These are phyloP conservation scores for Microcyclospora pomicola DNA, from an alignment of 2,329 filamentous ascomycete genomes.

Conservation along the genomic window DNA sequence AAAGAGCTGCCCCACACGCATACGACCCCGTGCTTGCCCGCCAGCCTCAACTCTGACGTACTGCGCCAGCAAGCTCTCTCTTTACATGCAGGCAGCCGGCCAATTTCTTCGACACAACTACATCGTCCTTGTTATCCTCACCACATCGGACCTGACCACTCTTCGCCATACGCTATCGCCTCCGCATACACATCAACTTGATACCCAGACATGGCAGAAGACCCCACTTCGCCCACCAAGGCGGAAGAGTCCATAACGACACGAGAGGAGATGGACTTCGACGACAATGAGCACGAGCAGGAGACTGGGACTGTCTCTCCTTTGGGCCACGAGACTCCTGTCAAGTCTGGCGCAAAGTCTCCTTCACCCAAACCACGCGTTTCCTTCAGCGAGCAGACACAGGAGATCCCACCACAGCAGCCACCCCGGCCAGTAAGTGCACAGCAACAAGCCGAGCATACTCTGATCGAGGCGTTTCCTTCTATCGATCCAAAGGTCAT, in stretches of 20 bases:
- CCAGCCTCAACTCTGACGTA: background rate
- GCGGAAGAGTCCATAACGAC: conserved; percentile 26
- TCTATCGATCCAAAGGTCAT: conserved; percentile 66
- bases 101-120: too few relatives aligned
- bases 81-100: background rate
- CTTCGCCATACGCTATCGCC: too few relatives aligned
- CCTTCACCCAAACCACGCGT: conserved; percentile 31
- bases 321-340: conserved; percentile 23
- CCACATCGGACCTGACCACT: too few relatives aligned
- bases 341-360: conserved; percentile 26
- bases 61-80: background rate
- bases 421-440: conserved; percentile 73
- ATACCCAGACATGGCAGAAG: conserved; percentile 12
- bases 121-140: too few relatives aligned
- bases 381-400: conserved; percentile 35
- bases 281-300: conserved; percentile 50
- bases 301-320: conserved; percentile 39
- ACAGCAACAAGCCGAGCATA: conserved; percentile 71
- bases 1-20: too few relatives aligned
- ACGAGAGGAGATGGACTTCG: conserved; percentile 29
- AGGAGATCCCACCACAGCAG: conserved; percentile 54
- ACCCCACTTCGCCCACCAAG: conserved; percentile 14
- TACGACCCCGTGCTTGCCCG: too few relatives aligned
- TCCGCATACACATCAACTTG: too few relatives aligned
- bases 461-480: conserved; percentile 88